Evolutionary conservation across 257 asterid genomes (phyloP), one percentile per base, ranked within the genome.

Genomic region (Jasminum sambac): DNA sequence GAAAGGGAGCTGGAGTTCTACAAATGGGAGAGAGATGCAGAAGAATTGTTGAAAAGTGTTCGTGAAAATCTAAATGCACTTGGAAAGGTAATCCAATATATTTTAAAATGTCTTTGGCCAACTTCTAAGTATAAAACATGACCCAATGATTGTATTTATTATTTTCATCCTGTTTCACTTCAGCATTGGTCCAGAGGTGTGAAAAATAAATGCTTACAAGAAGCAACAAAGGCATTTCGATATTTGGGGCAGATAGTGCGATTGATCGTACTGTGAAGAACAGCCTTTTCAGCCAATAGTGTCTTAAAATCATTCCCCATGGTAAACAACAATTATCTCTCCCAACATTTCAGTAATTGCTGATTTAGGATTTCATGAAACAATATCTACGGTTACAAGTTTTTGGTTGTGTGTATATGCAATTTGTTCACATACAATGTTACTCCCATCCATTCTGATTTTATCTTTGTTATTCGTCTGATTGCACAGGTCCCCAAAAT

Each of bases 121-220:
- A 2, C 43, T 71, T 21, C 38, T 48, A 26, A 38, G 36, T 36
- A 37, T 25, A 16, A 67, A 78, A 40, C 69, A 17, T 66, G 36
- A 64, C 63, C 50, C 68, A 66, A 48, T 30, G 74, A 61, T 68
- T 19, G 3, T 57, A 9, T 73, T 52, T 5, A 43, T 9, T 17
- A 9, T 63, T 13, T 30, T 41, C 63, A 25, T 42, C 13, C 19
- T 41, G 37, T 77, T 71, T 7, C 67, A 21, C 72, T 82, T 73
- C 87, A 94, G 97, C 96, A 91, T 73, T 94, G 98, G 98, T 62
- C 95, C 21, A 85, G 98, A 82, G 88, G 88, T 50, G 92, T 80
- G 82, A 94, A 85, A 68, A 94, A 85, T 70, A 90, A 74, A 81
- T 91, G 97, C 76, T 67, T 94, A 40, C 86, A 89, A 73, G 97